Conservation (phyloP, 2,329 filamentous ascomycete species). For the Cadophora malorum region DNA sequence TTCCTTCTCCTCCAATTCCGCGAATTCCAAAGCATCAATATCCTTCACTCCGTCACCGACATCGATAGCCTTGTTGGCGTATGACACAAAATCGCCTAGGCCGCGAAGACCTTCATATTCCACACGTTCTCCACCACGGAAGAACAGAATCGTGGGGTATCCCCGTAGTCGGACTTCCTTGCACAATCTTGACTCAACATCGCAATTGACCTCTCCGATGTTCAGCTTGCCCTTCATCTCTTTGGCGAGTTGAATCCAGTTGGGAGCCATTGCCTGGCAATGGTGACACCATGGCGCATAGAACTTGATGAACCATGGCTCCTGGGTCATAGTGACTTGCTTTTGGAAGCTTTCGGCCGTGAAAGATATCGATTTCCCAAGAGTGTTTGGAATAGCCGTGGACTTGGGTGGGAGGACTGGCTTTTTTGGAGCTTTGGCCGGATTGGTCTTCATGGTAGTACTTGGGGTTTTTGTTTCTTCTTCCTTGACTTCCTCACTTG, state of each 20-base stretch:
- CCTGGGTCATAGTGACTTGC: conserved; percentile 82
- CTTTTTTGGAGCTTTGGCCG: conserved; percentile 47
- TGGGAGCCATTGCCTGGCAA: conserved; percentile 90
- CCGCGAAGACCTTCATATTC: conserved; percentile 94
- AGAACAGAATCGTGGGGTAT: conserved; percentile 92
- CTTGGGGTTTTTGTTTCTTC: conserved; percentile 27
- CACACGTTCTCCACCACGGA: conserved; percentile 87
- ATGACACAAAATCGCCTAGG: conserved; percentile 86
- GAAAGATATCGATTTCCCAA: conserved; percentile 76
- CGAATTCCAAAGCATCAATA: conserved; percentile 77
- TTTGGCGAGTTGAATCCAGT: conserved; percentile 87
- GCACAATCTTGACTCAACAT: conserved; percentile 84
- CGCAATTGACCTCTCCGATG: conserved; percentile 95
- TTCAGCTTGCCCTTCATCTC: conserved; percentile 91
- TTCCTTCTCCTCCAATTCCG: conserved; percentile 86
- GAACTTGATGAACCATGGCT: conserved; percentile 99
- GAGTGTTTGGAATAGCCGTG: conserved; percentile 70
- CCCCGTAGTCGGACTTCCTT: conserved; percentile 82
- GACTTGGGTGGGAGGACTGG: conserved; percentile 58
- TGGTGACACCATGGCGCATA: conserved; percentile 98
- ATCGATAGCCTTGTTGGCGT: conserved; percentile 84
- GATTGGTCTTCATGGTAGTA: conserved; percentile 40
- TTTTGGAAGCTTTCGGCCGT: conserved; percentile 86
- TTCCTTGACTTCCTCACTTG: conserved; percentile 36
- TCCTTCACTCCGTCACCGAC: conserved; percentile 79